Evolutionary conservation across 306 rosid genomes (phyloP), one percentile per base, ranked within the genome.

Genomic region (Pterocarpus macrocarpus): DNA sequence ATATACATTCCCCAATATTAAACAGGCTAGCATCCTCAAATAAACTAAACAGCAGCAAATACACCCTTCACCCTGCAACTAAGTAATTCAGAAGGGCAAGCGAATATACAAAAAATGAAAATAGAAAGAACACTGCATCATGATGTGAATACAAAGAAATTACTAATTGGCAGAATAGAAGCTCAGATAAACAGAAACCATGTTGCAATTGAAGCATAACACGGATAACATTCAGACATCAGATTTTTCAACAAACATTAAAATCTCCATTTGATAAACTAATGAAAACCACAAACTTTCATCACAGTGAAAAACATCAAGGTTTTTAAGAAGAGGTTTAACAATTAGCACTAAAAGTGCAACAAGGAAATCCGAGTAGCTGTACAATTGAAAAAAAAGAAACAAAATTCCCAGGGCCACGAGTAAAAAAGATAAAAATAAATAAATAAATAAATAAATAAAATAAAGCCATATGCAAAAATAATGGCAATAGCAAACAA

Each of bases 21-120:
- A 22, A 50, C 47, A 63, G 9, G 76, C 59, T 45, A 22, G 50
- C 78, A 73, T 50, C 43, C 30, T 69, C 68, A 69, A 69, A 38
- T 15, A 33, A 69, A 69, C 71, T 59, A 4, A 77, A 64, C 47
- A 5, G 8, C 15, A 56, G 57, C 50, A 34, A 71, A 64, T n/a
- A 44, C 17, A 39, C 8, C 30, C 33, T 73, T 41, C 70, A 53
- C 16, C 52, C 59, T 38, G 58, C 7, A 66, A 73, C 61, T 64
- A 77, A 11, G 41, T 2, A 67, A 43, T 65, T 50, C 57, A 57
- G 34, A 22, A 64, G 15, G 36, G 15, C 22, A 43, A 14, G 10
- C 2, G 47, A 50, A 50, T 10, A 35, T 16, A 50, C 71, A 50
- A 9, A 16, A 50, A 43, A 58, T 63, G 13, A 15, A 16, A 16